Conservation (phyloP, 257 asterid genomes). For the Primulina eburnea region DNA sequence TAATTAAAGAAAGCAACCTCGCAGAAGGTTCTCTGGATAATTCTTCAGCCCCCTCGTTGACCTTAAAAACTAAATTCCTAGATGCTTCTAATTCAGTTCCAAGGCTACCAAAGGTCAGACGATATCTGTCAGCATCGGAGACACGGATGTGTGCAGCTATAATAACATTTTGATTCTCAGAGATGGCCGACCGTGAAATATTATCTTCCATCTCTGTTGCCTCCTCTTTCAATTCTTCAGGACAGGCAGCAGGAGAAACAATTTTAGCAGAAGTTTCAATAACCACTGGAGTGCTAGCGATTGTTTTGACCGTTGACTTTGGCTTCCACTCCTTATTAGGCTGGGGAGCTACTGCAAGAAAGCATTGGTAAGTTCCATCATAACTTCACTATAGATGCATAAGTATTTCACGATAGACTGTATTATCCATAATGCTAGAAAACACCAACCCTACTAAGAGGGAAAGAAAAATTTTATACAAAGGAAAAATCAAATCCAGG, state of each 20-base stretch:
- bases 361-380: constrained; percentile 25
- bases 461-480: background rate
- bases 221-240: constrained; percentile 47
- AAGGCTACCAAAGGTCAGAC: constrained; percentile 87
- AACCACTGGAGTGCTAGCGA: constrained; percentile 50
- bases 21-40: constrained; percentile 44
- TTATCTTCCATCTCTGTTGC: constrained; percentile 52
- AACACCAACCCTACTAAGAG: constrained; percentile 13
- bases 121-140: constrained; percentile 76
- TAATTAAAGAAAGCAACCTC: constrained; percentile 44
- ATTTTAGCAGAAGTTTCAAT: constrained; percentile 53
- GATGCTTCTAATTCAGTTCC: constrained; percentile 53
- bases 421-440: constrained; percentile 3
- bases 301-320: constrained; percentile 59
- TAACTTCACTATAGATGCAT: constrained; percentile 8
- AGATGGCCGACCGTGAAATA: constrained; percentile 41
- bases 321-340: constrained; percentile 96
- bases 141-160: constrained; percentile 91
- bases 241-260: constrained; percentile 43
- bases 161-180: constrained; percentile 77
- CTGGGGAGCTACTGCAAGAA: constrained; percentile 52
- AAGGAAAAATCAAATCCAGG: constrained; percentile 4
- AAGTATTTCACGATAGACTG: background rate
- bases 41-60: constrained; percentile 45
- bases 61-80: constrained; percentile 28